These are phyloP conservation scores for Arxiozyma slooffiae DNA, from an alignment of 1,139 yeast genomes.

Conservation along the genomic window DNA sequence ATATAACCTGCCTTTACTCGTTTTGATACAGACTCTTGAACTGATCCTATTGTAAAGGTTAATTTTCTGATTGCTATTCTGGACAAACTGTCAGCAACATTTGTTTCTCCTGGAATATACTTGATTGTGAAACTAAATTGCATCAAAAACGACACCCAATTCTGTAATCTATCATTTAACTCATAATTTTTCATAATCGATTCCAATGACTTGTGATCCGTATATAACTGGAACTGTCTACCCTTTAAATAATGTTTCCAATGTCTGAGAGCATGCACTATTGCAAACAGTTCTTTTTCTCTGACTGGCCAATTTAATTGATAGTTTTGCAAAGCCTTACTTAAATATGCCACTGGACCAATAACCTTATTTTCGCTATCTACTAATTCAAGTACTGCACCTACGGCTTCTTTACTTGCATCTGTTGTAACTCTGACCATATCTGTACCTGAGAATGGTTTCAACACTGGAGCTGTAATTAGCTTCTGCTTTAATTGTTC, in stretches of 20 bases:
- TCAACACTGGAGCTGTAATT: neutral
- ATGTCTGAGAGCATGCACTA: neutral
- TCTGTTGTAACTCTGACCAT: too few relatives aligned
- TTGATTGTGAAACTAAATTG: neutral
- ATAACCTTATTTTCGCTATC: neutral
- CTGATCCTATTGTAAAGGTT: neutral
- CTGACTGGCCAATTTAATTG: neutral
- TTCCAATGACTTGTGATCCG: neutral
- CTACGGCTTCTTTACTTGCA: too few relatives aligned
- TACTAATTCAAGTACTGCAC: too few relatives aligned
- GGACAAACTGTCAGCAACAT: neutral
- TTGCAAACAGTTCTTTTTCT: constrained; percentile 1
- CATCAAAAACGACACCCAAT: neutral
- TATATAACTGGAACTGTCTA: neutral
- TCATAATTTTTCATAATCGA: neutral
- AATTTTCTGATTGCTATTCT: neutral
- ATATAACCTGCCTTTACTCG: neutral
- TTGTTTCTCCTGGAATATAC: neutral
- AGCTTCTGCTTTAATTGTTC: neutral
- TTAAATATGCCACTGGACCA: neutral
- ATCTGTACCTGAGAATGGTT: too few relatives aligned
- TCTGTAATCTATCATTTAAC: neutral
- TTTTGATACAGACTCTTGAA: neutral
- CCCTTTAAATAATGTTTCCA: constrained; percentile 3
- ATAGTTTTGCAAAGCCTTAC: neutral